Percentiles rank a stretch among this genome's conserved stretches.
Evolutionary conservation across 495 filamentous ascomycete species (phyloP).

Genomic region (Amphirosellinia nigrospora): DNA sequence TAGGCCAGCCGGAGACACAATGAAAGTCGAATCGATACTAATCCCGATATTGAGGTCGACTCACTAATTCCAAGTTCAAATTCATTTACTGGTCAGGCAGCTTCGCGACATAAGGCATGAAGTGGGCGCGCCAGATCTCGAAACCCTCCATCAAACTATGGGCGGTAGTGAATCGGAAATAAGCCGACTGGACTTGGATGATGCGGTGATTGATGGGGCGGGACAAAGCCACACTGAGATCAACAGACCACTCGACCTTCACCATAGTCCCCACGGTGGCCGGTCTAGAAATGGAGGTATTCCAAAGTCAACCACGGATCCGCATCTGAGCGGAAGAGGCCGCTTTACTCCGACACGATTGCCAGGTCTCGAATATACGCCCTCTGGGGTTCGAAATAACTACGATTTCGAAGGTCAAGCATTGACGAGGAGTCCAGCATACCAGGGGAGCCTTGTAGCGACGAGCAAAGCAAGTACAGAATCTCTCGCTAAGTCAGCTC

Average conservation of each 20-base stretch:
- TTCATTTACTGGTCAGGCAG: neutral
- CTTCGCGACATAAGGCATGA: neutral
- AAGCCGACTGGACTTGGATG: neutral
- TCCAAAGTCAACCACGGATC: neutral
- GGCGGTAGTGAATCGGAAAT: neutral
- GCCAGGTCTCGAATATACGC: neutral
- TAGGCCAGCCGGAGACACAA: neutral
- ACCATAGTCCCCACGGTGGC: neutral
- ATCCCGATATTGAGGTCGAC: neutral
- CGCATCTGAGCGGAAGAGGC: neutral
- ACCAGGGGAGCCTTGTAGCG: slow-evolving; percentile 29
- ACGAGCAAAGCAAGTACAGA: slow-evolving; percentile 35
- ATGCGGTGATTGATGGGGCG: neutral
- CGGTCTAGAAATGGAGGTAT: neutral
- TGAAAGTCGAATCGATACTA: neutral
- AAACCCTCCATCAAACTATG: neutral
- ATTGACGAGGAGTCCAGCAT: slow-evolving; percentile 25
- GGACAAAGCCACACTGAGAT: neutral
- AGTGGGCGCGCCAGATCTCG: neutral
- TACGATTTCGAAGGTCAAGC: neutral
- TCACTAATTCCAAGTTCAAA: neutral
- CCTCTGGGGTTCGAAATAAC: neutral
- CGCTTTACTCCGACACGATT: neutral
- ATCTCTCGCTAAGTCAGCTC: slow-evolving; percentile 31
- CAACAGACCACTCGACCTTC: neutral